Base-by-base conservation (phyloP, 108 stramenopile genomes). In the Phaeodactylum tricornutum region DNA sequence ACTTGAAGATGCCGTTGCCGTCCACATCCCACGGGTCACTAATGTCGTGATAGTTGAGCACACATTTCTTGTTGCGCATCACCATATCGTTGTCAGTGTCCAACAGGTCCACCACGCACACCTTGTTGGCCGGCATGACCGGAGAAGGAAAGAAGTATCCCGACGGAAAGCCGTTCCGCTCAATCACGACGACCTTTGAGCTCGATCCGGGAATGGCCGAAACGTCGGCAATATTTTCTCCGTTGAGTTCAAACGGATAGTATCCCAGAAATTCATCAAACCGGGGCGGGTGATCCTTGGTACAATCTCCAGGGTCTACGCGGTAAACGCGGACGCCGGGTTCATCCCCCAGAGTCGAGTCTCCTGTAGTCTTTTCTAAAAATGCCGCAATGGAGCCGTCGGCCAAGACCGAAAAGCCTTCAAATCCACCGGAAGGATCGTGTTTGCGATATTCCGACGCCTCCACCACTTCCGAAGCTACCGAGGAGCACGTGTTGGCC, bases 21-120 rank as follows among this genome's bases (percentile, higher is more conserved):
- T 67, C 66, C 0, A 61, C 66, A 49, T 67, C 66, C 59, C 59
- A 67, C 8, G 66, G 66, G 55, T 67, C 66, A 23, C 23, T 20
- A 33, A 67, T 55, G 3, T 43, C 29, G 57, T 58, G 59, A 28
- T 51, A 50, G 40, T 61, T 63, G 47, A 67, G 50, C 23, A 67
- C 55, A 34, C 66, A 67, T 31, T 61, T 61, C 23, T 67, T 67
- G 37, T 67, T 67, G 28, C 47, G 27, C 36, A 67, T 48, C 3
- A 67, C 66, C 66, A 61, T 67, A 50, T 55, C 32, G 5, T 60
- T 53, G 40, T 67, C 59, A 16, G 35, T 2, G 28, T 54, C 52
- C 2, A 24, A 24, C 25, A 67, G 36, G 34, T 67, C 66, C 19
- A 67, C 59, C 8, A 67, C 41, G 31, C 66, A 67, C 4, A 67